Conservation (phyloP, 768 basidiomycete genomes). For the Lentinula sp. region DNA sequence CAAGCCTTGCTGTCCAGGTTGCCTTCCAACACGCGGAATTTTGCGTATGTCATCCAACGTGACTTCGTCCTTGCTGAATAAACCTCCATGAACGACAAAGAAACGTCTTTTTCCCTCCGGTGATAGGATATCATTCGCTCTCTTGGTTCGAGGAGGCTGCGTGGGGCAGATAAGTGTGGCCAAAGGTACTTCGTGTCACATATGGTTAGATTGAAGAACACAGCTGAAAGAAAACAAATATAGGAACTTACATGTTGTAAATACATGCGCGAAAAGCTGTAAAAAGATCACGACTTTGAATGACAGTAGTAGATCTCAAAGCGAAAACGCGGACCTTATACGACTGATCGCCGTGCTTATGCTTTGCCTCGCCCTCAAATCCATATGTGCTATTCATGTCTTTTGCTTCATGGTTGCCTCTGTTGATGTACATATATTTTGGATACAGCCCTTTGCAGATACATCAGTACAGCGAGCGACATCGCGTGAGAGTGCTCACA, state of each 20-base stretch:
- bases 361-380: conserved; percentile 93
- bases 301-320: neutral
- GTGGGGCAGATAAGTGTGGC: conserved; percentile 81
- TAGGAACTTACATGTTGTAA: conserved; percentile 68
- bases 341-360: conserved; percentile 93
- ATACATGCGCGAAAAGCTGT: conserved; percentile 89
- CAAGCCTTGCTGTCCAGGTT: conserved; percentile 91
- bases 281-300: neutral
- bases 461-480: neutral
- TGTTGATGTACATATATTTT: conserved; percentile 83
- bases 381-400: conserved; percentile 97
- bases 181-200: conserved; percentile 64
- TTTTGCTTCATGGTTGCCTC: conserved; percentile 95
- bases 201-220: conserved; percentile 1
- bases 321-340: conserved; percentile 58
- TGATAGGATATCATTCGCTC: conserved; percentile 62
- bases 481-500: conserved; percentile 39
- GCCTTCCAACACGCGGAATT: conserved; percentile 79
- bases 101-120: conserved; percentile 80
- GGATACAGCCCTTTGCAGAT: conserved; percentile 79
- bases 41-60: conserved; percentile 90
- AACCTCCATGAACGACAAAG: conserved; percentile 93
- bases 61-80: conserved; percentile 94
- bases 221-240: no score
- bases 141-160: conserved; percentile 40